phyloP scores from a whole-genome alignment of 2,329 filamentous ascomycete species.

The Pseudogymnoascus sp. region DNA sequence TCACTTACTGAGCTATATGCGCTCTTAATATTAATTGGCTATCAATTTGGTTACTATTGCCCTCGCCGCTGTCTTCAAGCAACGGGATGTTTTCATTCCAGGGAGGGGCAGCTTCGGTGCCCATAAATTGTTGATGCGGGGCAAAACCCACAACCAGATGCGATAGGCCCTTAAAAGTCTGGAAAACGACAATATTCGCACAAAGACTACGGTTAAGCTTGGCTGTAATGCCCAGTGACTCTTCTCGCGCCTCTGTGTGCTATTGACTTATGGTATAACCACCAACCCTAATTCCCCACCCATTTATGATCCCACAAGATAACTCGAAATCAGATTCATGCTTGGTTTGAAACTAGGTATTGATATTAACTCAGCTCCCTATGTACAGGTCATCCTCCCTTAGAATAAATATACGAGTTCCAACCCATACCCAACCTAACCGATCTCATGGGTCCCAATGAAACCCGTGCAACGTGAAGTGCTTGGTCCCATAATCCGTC shows the following conservation, averaged over 20 bases:
- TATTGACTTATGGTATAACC: not conserved
- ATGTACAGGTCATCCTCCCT: not conserved
- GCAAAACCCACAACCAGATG: constrained; percentile 4
- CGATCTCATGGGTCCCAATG: not conserved
- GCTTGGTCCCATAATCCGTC: not conserved
- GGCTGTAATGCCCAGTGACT: not conserved
- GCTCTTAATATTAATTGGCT: not conserved
- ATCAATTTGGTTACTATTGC: not conserved
- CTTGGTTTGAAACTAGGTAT: not conserved
- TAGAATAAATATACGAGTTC: not conserved
- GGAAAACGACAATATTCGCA: constrained; percentile 1
- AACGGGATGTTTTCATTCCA: too few species aligned
- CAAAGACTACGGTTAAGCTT: not conserved
- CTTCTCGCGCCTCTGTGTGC: not conserved
- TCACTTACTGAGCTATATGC: too few species aligned
- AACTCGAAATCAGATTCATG: not conserved
- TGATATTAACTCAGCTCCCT: constrained; percentile 1
- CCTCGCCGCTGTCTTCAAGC: not conserved
- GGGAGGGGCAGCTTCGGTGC: too few species aligned
- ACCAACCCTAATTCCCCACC: constrained; percentile 2
- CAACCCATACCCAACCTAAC: not conserved
- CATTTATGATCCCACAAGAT: constrained; percentile 6
- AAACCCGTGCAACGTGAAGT: not conserved
- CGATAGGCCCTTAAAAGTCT: not conserved
- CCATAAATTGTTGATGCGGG: constrained; percentile 2